These are phyloP conservation scores for Musa schizocarpa DNA, from an alignment of 176 grass and related monocot genomes.

Conservation along the genomic window DNA sequence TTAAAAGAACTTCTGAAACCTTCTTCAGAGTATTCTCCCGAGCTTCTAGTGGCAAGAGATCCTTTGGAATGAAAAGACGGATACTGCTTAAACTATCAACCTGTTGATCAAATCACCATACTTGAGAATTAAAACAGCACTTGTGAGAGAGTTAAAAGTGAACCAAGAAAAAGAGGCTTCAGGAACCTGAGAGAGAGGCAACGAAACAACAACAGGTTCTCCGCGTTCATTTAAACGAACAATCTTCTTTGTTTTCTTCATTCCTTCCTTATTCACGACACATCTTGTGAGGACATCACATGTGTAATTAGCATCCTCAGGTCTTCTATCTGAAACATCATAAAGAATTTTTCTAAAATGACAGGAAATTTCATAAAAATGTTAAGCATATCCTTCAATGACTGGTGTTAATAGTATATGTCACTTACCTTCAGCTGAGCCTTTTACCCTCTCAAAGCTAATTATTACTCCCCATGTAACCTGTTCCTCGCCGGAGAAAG, in stretches of 20 bases:
- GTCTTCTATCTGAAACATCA: constrained; percentile 46
- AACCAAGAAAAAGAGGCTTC: neutral
- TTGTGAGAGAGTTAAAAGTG: neutral
- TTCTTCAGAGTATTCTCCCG: constrained; percentile 82
- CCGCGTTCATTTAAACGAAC: constrained; percentile 55
- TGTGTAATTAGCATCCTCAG: constrained; percentile 73
- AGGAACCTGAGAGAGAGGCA: constrained; percentile 74
- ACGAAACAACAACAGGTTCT: constrained; percentile 74
- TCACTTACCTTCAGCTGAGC: constrained; percentile 48
- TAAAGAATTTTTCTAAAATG: constrained; percentile 5
- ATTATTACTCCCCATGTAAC: constrained; percentile 69
- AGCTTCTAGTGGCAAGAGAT: constrained; percentile 72
- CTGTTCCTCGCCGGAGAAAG: constrained; percentile 41
- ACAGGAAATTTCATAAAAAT: neutral
- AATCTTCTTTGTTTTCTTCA: constrained; percentile 56
- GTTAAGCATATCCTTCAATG: neutral
- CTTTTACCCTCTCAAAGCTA: constrained; percentile 83
- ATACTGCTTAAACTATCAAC: constrained; percentile 73
- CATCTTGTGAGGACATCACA: constrained; percentile 82
- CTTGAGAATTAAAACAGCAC: constrained; percentile 11
- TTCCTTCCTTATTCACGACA: constrained; percentile 56
- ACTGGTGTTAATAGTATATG: neutral
- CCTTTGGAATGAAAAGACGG: constrained; percentile 79
- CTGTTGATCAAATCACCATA: constrained; percentile 33
- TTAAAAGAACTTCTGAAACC: constrained; percentile 65